Evolutionary conservation across 805 yeast genomes (phyloP), one percentile per base, ranked within the genome.

Genomic region (Cyberlindnera xylosilytica): DNA sequence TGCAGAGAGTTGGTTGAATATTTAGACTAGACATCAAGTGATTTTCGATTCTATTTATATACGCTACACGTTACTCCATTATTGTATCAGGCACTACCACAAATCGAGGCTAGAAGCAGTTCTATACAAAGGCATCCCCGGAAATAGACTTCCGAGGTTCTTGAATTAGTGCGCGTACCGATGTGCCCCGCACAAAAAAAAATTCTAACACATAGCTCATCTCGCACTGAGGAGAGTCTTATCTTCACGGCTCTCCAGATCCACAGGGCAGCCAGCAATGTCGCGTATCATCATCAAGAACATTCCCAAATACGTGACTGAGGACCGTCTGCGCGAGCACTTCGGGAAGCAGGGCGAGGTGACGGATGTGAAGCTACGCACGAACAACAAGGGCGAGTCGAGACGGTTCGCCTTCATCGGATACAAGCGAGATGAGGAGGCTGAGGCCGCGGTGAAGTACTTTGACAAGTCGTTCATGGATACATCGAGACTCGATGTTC

Each of bases 341-440:
- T 91, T 91, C 58, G 61, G 58, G 3, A 61, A 66, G 42, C 66
- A 68, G 29, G 86, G 87, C 10, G 70, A 73, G 38, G 87, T 90
- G 22, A 87, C 97, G 0, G 99, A 93, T 73, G 90, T 87, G 29
- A 88, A 86, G 62, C 70, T 93, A 28, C 76, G 89, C 76, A 83
- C 77, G 54, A 87, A 83, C 51, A 73, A 83, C 52, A 79, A 78
- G 51, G 99, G 99, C 20, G 84, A 83, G 56, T 85, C 96, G 9
- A 78, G 99, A 64, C 73, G 95, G 53, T 93, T 93, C 70, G 98
- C 96, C 6, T 93, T 93, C 56, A 70, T 93, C 39, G 99, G 99
- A 1, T 93, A 76, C 63, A 82, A 79, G 54, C 70, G 79, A n/a
- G 70, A 65, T 16, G 72, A 66, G 11, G 96, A 86, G 55, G 98